Conservation (phyloP, 1,139 yeast genomes). For the Casaregolazyma lundiana region DNA sequence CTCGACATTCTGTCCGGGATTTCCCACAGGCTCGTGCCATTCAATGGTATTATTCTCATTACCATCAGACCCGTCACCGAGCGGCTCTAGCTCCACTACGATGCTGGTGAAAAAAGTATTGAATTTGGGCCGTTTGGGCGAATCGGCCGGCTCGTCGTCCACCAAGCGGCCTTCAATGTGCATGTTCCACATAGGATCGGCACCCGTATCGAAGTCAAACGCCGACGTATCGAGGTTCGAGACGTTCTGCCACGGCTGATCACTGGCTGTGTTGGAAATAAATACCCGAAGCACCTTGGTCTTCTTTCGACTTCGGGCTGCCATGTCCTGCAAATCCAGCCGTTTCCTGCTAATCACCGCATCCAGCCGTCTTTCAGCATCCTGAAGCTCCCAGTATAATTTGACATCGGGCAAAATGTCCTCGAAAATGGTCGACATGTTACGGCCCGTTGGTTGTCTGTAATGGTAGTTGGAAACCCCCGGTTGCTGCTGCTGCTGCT, state of each 20-base stretch:
- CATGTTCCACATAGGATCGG: constrained; percentile 70
- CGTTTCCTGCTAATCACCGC: constrained; percentile 76
- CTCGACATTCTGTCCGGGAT: constrained; percentile 34
- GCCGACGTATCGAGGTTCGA: constrained; percentile 36
- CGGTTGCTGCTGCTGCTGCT: constrained; percentile 7
- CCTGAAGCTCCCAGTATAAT: constrained; percentile 62
- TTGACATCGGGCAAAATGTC: constrained; percentile 69
- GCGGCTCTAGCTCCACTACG: constrained; percentile 60
- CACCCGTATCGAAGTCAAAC: constrained; percentile 31
- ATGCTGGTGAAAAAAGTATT: constrained; percentile 80
- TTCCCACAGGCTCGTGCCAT: constrained; percentile 53
- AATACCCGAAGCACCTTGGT: constrained; percentile 67
- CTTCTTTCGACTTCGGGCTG: constrained; percentile 40
- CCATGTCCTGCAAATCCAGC: constrained; percentile 75
- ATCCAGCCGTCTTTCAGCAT: constrained; percentile 77
- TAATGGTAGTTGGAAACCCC: constrained; percentile 26
- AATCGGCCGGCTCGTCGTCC: constrained; percentile 36
- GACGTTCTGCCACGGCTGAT: constrained; percentile 82
- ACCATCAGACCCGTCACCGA: constrained; percentile 34
- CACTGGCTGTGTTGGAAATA: constrained; percentile 73
- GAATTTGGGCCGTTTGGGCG: constrained; percentile 53
- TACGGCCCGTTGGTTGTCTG: constrained; percentile 65
- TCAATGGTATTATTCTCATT: constrained; percentile 45
- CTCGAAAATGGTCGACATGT: constrained; percentile 57
- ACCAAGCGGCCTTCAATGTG: constrained; percentile 82